Base-by-base conservation (phyloP, 163 green algal genomes). In the Picocystis sp. region DNA sequence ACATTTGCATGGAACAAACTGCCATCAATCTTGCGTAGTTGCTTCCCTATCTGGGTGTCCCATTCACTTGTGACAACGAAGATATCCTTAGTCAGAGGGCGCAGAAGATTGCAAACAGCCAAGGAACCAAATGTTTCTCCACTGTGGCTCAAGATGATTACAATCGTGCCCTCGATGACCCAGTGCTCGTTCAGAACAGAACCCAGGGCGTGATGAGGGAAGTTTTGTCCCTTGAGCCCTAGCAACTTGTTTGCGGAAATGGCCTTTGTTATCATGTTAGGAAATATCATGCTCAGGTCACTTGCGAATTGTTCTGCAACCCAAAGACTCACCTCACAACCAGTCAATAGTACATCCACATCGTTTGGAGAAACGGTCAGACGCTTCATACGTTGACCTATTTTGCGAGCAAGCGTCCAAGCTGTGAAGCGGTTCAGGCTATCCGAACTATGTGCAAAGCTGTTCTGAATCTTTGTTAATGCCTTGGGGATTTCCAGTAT, bases 261-360 rank as follows among this genome's bases (percentile, higher is more conserved):
- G 15, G 51, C 44, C 33, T 62, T 56, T 5, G 29, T 38, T 5
- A 38, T 38, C 14, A 66, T 33, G 44, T 50, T 56, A 5, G 53
- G 53, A 38, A 66, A 55, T 13, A 25, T 21, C 5, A 24, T 50
- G 2, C 41, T 11, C 21, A 74, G 48, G 56, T 74, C 65, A 9
- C 62, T 48, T 21, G 65, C 65, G 43, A 74, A 74, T n/a, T 74
- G 65, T 42, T 74, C 65, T 15, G 52, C 65, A 43, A 66, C 47
- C 65, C 65, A 74, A 13, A 74, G 63, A 42, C 41, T 60, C 13
- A 55, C 56, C 22, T 73, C 65, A 0, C 55, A 56, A 22, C 65
- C 65, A 5, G 53, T 65, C 17, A 73, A 42, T 3, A 73, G 43
- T 25, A 73, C 22, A 25, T 73, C 65, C 12, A 71, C 35, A 2